Conservation (phyloP, 177 flowering plant genomes). For the Vitis hybrid region DNA sequence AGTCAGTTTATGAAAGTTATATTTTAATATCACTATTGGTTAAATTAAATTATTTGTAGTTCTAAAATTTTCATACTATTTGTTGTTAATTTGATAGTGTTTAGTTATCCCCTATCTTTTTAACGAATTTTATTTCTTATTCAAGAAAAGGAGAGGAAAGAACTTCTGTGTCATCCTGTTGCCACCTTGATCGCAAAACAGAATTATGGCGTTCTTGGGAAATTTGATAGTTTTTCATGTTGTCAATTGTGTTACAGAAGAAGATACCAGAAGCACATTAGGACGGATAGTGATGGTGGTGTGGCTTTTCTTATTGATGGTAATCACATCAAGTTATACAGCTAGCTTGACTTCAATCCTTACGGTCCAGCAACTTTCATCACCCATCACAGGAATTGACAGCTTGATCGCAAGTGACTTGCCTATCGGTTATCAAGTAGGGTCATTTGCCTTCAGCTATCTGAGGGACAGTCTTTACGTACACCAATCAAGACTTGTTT, state of each 20-base stretch:
- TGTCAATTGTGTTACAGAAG: constrained; percentile 42
- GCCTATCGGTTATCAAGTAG: constrained; percentile 77
- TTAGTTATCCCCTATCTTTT: no score
- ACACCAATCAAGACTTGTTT: constrained; percentile 45
- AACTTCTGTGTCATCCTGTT: no score
- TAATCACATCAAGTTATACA: constrained; percentile 70
- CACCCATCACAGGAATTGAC: constrained; percentile 67
- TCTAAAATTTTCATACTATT: no score
- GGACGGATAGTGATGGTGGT: constrained; percentile 71
- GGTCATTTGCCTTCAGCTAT: constrained; percentile 61
- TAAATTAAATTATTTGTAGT: no score
- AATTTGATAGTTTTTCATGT: background rate
- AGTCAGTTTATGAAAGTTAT: no score
- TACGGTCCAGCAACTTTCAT: constrained; percentile 70
- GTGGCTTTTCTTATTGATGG: constrained; percentile 78
- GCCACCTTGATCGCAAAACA: no score
- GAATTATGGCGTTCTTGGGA: background rate
- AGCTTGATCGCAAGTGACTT: constrained; percentile 55
- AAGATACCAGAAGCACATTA: constrained; percentile 53
- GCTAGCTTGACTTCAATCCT: constrained; percentile 85
- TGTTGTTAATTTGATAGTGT: no score
- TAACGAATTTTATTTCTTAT: no score
- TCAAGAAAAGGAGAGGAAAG: no score
- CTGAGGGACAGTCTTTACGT: constrained; percentile 43
- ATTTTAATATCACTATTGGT: no score